phyloP scores from a whole-genome alignment of 805 yeast genomes.

The Candida orba region DNA sequence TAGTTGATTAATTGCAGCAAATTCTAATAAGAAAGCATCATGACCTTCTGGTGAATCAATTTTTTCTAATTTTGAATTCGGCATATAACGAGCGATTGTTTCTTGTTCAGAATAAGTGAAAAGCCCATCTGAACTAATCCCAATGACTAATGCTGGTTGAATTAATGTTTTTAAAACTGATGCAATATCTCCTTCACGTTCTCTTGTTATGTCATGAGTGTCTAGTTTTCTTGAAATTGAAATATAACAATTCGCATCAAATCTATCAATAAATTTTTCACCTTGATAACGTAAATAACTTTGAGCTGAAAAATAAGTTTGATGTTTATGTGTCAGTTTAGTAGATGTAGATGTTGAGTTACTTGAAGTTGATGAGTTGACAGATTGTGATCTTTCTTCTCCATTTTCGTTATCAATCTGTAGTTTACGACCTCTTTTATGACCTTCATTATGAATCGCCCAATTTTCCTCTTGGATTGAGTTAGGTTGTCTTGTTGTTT shows the following conservation, averaged over 20 bases:
- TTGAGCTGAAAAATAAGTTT: conserved; percentile 85
- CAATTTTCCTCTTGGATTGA: conserved; percentile 65
- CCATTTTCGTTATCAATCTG: conserved; percentile 1
- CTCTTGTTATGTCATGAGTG: conserved; percentile 90
- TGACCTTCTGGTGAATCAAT: conserved; percentile 94
- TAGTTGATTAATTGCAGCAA: conserved; percentile 67
- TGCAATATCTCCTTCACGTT: conserved; percentile 40
- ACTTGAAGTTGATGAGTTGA: conserved; percentile 22
- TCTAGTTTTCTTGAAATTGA: conserved; percentile 90
- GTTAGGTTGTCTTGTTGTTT: conserved; percentile 30
- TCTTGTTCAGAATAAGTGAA: conserved; percentile 92
- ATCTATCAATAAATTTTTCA: conserved; percentile 77
- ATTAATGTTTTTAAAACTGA: conserved; percentile 49
- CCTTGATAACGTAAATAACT: conserved; percentile 93
- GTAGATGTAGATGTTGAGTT: conserved; percentile 26
- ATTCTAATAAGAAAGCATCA: conserved; percentile 91
- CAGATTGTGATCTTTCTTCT: background rate
- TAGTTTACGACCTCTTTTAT: conserved; percentile 27
- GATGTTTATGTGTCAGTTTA: conserved; percentile 23
- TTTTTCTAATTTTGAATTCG: conserved; percentile 58
- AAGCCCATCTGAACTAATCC: conserved; percentile 86
- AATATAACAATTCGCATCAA: conserved; percentile 95
- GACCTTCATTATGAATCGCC: conserved; percentile 87
- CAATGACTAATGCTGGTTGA: conserved; percentile 80
- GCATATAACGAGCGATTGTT: conserved; percentile 66